Conservation (phyloP, 352 stramenopile genomes). For the Phytophthora aleatoria region DNA sequence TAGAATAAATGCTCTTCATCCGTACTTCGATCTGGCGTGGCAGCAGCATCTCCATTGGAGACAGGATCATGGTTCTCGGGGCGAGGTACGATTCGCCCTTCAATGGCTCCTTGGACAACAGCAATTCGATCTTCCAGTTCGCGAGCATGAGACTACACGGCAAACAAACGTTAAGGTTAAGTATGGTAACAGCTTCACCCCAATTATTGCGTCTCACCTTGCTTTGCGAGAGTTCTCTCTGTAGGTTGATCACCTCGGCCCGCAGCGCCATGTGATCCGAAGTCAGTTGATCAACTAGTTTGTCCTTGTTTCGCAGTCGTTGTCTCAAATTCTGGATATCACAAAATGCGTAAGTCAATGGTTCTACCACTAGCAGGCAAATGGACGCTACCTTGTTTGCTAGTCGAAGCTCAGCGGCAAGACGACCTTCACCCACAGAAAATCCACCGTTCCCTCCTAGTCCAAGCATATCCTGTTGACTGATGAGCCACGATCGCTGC, state of each 20-base stretch:
- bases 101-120: constrained; percentile 3
- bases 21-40: constrained; percentile 13
- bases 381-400: constrained; percentile 75
- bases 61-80: constrained; percentile 19
- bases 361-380: background rate
- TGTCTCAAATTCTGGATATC: constrained; percentile 74
- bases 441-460: constrained; percentile 56
- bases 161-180: background rate
- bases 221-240: constrained; percentile 63
- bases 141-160: constrained; percentile 35
- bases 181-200: background rate
- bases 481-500: constrained; percentile 79
- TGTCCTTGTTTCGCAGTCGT: constrained; percentile 83
- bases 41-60: constrained; percentile 17
- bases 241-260: constrained; percentile 56
- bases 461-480: constrained; percentile 72
- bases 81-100: constrained; percentile 7
- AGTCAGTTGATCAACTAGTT: constrained; percentile 79
- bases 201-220: constrained; percentile 40
- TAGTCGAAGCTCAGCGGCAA: constrained; percentile 79
- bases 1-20: constrained; percentile 25
- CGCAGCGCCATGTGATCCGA: constrained; percentile 72
- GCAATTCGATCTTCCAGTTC: constrained; percentile 40
- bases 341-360: constrained; percentile 6
- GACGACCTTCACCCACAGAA: constrained; percentile 80